These are phyloP conservation scores for Mycena latifolia DNA, from an alignment of 768 basidiomycete species.

Conservation along the genomic window DNA sequence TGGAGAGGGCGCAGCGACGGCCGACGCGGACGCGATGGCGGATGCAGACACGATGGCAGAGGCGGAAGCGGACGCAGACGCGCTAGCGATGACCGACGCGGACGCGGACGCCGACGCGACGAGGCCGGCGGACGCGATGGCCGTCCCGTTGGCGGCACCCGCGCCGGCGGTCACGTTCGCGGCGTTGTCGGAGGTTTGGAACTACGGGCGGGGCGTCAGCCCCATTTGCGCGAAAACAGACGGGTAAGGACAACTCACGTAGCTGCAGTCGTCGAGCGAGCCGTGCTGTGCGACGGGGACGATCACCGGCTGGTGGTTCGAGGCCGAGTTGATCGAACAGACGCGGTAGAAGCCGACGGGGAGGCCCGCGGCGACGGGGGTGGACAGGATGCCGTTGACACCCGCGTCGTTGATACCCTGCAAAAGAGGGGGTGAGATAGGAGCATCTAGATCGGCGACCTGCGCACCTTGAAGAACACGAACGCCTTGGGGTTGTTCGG, in stretches of 20 bases:
- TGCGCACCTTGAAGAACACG: constrained; percentile 68
- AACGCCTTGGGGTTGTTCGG: constrained; percentile 52
- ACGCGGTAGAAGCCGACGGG: constrained; percentile 69
- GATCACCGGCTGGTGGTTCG: constrained; percentile 65
- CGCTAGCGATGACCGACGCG: background rate
- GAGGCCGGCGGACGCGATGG: background rate
- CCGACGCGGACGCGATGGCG: background rate
- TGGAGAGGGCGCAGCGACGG: background rate
- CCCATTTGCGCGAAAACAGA: too few species aligned
- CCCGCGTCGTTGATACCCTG: constrained; percentile 62
- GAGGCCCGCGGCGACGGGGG: constrained; percentile 61
- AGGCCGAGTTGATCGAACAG: constrained; percentile 62
- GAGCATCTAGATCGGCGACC: too few species aligned
- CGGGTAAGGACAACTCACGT: constrained; percentile 44
- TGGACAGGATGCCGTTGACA: constrained; percentile 38
- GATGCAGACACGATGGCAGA: background rate
- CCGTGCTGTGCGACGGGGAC: constrained; percentile 65
- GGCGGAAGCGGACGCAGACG: background rate
- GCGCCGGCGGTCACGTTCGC: background rate
- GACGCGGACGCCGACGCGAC: background rate
- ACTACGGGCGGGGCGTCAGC: background rate
- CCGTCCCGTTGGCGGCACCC: background rate
- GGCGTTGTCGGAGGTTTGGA: background rate
- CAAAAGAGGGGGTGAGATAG: too few species aligned
- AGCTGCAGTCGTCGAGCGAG: constrained; percentile 60